Base-by-base conservation (phyloP, 352 stramenopile species). In the Phytopythium boreale region DNA sequence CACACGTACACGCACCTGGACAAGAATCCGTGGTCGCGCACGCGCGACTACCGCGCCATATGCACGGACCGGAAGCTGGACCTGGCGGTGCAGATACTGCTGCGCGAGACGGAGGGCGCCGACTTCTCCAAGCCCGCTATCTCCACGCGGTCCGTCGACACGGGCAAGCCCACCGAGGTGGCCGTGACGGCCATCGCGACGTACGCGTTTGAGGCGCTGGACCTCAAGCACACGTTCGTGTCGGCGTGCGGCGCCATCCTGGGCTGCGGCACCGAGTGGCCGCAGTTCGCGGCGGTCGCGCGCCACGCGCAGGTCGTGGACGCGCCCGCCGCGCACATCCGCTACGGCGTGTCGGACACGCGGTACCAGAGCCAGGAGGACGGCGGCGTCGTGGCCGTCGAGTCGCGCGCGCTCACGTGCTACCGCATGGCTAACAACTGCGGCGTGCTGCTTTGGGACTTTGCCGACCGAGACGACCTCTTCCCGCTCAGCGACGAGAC, bases 1-100 rank as follows among this genome's bases (percentile, higher is more conserved):
- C 78, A 89, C 57, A 88, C 76, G 9, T 87, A 79, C 69, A 88
- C 78, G n/a, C 68, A 75, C n/a, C 37, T 78, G 43, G 55, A 68
- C n/a, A 64, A 66, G 31, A 67, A 71, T 20, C 59, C 57, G 56
- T 61, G 67, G 53, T 77, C 70, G 36, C 70, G 70, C 60, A 52
- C 10, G 24, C 64, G 67, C 29, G 70, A 77, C 49, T 58, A 29
- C 51, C 26, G 20, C 8, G 20, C 51, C 9, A 59, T 79, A 15
- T 79, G 69, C 51, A 71, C 69, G 20, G 60, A 74, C 34, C 44
- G 36, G 1, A 76, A 76, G 56, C 55, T 79, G 51, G 72, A 79
- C 14, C 26, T 79, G 62, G 72, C 68, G 4, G 72, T 74, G 60
- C 64, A 70, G 56, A 69, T 88, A 44, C 61, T 89, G 27, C 66